Evolutionary conservation across 176 grass and related monocot genomes (phyloP).

Genomic region (maize (Zea mays)): Zm-B73-REFERENCE-NAM-5.0 NC_050097.1:185608501-185609000

Average conservation of each 20-base stretch:
- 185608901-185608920: conserved; percentile 31
- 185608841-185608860: conserved; percentile 60
- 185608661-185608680: conserved; percentile 18
- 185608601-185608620: no score
- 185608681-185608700: conserved; percentile 15
- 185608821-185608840: conserved; percentile 97
- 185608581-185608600: no score
- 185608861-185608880: conserved; percentile 66
- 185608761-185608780: conserved; percentile 46
- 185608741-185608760: conserved; percentile 66
- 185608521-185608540: conserved; percentile 33
- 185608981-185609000: conserved; percentile 63
- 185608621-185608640: conserved; percentile 32
- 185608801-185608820: conserved; percentile 40
- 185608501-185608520: background rate
- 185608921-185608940: conserved; percentile 42
- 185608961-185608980: conserved; percentile 70
- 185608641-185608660: conserved; percentile 57
- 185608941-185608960: conserved; percentile 39
- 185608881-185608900: conserved; percentile 16
- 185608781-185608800: conserved; percentile 53
- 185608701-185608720: conserved; percentile 19
- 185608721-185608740: conserved; percentile 61
- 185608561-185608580: conserved; percentile 2
- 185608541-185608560: conserved; percentile 15